These are phyloP conservation scores for Ophiostoma ulmi DNA, from an alignment of 2,329 filamentous ascomycete genomes.

Conservation along the genomic window DNA sequence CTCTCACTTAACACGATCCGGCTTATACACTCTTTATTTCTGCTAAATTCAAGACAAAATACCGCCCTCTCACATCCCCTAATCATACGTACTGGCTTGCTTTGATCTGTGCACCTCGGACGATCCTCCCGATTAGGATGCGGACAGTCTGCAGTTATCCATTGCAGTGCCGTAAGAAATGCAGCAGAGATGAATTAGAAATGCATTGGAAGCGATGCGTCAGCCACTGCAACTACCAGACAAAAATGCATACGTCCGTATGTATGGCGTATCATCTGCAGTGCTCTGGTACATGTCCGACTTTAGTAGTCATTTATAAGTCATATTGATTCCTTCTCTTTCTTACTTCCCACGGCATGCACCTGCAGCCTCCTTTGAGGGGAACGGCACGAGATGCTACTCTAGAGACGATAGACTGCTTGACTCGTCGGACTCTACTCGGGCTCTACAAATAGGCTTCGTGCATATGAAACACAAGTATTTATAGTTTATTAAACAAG, in stretches of 20 bases:
- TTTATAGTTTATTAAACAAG: neutral
- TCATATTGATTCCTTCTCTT: neutral
- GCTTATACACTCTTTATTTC: neutral
- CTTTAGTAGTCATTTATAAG: neutral
- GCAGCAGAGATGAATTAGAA: no score
- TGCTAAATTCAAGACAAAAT: neutral
- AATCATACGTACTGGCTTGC: neutral
- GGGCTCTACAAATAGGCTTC: slow-evolving; percentile 2
- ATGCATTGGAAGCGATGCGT: neutral
- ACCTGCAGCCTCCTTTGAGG: neutral
- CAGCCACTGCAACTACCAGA: neutral
- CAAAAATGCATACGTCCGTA: neutral
- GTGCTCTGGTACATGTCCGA: neutral
- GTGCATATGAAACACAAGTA: neutral
- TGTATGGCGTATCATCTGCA: neutral
- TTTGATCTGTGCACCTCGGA: neutral
- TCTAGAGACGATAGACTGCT: neutral
- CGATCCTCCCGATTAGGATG: no score
- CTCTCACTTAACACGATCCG: neutral
- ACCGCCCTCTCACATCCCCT: neutral
- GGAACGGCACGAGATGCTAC: slow-evolving; percentile 3
- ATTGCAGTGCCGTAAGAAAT: no score
- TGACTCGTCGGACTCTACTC: neutral
- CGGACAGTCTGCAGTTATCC: no score
- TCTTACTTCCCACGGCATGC: neutral